These are phyloP conservation scores for Nakaseomyces nivariensis DNA, from an alignment of 1,139 yeast genomes.

Conservation along the genomic window DNA sequence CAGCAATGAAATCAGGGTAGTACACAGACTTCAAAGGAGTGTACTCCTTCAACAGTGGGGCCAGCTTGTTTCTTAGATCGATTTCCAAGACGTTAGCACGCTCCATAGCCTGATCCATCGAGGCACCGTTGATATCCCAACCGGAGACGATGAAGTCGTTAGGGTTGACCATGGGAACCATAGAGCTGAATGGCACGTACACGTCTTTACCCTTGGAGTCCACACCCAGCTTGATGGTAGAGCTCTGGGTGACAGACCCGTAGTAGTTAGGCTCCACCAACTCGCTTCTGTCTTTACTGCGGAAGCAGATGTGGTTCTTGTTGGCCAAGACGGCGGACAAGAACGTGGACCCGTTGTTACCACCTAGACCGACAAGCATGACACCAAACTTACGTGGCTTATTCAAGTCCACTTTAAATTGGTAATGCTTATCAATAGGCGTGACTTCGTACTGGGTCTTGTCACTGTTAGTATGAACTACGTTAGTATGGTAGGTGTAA, in stretches of 20 bases:
- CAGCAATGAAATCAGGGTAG: slow-evolving; percentile 95
- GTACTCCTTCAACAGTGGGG: slow-evolving; percentile 50
- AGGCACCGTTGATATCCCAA: slow-evolving; percentile 79
- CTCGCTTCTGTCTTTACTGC: slow-evolving; percentile 61
- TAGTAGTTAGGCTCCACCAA: slow-evolving; percentile 74
- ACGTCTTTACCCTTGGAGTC: slow-evolving; percentile 76
- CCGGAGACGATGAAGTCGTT: slow-evolving; percentile 87
- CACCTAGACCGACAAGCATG: slow-evolving; percentile 89
- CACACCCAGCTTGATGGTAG: slow-evolving; percentile 84
- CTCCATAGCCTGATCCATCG: slow-evolving; percentile 69
- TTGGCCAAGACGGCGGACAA: slow-evolving; percentile 81
- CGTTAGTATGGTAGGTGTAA: slow-evolving; percentile 61
- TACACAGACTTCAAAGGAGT: slow-evolving; percentile 78
- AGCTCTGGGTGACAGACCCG: slow-evolving; percentile 93
- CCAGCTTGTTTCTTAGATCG: slow-evolving; percentile 70
- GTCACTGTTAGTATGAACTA: slow-evolving; percentile 33
- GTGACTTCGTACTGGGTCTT: slow-evolving; percentile 42
- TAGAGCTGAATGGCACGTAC: slow-evolving; percentile 83
- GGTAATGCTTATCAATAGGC: slow-evolving; percentile 64
- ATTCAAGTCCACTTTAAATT: slow-evolving; percentile 74
- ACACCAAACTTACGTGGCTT: slow-evolving; percentile 75
- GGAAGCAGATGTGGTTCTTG: slow-evolving; percentile 66
- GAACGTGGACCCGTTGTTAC: slow-evolving; percentile 91
- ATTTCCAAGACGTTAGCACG: slow-evolving; percentile 83
- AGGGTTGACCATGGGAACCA: slow-evolving; percentile 83